Base-by-base conservation (phyloP, 306 rosid genomes). In the Malus sylvestris region DNA sequence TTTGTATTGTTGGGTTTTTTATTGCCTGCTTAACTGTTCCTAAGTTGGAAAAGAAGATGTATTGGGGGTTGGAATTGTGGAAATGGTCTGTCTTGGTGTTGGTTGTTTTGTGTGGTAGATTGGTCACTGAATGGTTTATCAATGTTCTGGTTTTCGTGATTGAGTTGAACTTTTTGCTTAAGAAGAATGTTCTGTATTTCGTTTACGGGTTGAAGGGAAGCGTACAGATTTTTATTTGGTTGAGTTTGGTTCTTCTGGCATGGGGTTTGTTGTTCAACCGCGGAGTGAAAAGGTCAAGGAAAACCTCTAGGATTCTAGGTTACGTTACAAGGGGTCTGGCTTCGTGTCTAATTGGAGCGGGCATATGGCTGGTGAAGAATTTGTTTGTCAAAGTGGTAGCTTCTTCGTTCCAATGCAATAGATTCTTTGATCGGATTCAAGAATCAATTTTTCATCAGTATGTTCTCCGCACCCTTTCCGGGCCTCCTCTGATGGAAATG, bases 341-440 rank as follows among this genome's bases (percentile, higher is more conserved):
- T 71, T 85, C 92, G 71, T 83, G 83, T 73, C 79, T 91, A n/a
- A 82, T 88, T 71, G 93, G 89, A 18, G 84, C 94, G 64, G 87
- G 83, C 63, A 71, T 90, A 74, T 93, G 98, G 98, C 68, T 93
- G 25, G 49, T 59, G 64, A 91, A 93, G 75, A 87, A 79, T 19
- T 68, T 93, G 76, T 79, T 89, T 38, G 87, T 93, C 76, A 94
- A 94, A 81, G 72, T 90, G 13, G 74, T 92, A 23, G 80, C 96
- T 57, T 84, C 96, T 46, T 66, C 87, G 60, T 94, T 94, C 75
- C 97, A 91, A 72, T 85, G 88, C 40, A 38, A 88, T 9, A 82
- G 96, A 49, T 94, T 90, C 87, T 94, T 94, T 64, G 96, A 94
- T 73, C 82, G 97, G 84, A 89, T 94, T 77, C 97, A 94, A 79